A percentile compares a stretch with the other conserved stretches of the same genome.
These are phyloP conservation scores for Ensete ventricosum DNA, from an alignment of 176 grass and related monocot species.

Conservation along the genomic window DNA sequence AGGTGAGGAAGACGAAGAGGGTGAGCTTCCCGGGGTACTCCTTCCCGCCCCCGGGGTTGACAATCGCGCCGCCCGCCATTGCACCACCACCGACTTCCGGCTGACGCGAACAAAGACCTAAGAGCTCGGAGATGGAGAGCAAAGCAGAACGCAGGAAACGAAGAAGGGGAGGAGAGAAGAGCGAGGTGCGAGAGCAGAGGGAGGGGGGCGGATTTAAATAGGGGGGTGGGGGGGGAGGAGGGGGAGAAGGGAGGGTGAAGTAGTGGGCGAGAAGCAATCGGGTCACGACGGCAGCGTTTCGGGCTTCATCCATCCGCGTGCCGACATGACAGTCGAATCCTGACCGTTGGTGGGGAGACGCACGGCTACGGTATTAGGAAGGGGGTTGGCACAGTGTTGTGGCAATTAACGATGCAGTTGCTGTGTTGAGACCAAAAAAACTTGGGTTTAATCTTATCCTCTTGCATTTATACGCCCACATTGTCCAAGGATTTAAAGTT, in stretches of 20 bases:
- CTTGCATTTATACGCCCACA: background rate
- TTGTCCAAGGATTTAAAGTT: too few relatives aligned
- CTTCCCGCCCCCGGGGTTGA: slow-evolving; percentile 41
- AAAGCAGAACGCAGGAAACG: background rate
- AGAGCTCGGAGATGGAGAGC: background rate
- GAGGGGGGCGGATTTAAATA: background rate
- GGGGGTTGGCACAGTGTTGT: background rate
- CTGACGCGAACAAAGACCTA: too few relatives aligned
- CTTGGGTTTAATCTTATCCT: background rate
- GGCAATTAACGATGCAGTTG: background rate
- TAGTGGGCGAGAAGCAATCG: background rate
- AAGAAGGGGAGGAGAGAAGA: background rate
- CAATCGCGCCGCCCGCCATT: slow-evolving; percentile 69
- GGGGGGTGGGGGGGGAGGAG: too few relatives aligned
- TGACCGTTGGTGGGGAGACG: background rate
- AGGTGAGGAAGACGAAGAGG: slow-evolving; percentile 72
- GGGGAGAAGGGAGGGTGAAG: too few relatives aligned
- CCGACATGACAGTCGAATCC: background rate
- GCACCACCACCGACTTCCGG: background rate
- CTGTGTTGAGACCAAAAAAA: background rate
- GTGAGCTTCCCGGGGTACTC: slow-evolving; percentile 90
- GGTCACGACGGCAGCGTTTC: background rate
- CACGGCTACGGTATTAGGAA: too few relatives aligned
- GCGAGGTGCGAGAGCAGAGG: background rate
- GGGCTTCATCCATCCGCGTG: background rate